A percentile compares a stretch with the other conserved stretches of the same genome.
These are phyloP conservation scores for Furculomyces boomerangus DNA, from an alignment of 371 early-diverging fungal genomes.

Conservation along the genomic window DNA sequence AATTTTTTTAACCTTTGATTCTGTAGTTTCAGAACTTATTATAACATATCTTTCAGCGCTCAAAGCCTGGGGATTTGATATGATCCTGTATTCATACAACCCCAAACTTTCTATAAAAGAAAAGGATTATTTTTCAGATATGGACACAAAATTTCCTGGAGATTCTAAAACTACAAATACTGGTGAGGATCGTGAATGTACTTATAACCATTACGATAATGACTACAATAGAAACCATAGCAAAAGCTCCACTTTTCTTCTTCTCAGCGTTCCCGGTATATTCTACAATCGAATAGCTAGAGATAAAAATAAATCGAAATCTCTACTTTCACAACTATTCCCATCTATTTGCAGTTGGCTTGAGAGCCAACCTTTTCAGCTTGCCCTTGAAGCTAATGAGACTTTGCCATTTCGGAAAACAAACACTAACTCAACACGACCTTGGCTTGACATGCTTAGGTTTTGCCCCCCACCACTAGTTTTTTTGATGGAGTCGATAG, in stretches of 20 bases:
- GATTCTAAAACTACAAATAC: too few species aligned
- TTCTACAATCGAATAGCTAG: not conserved
- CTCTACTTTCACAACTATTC: not conserved
- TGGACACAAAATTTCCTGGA: not conserved
- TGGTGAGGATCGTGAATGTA: too few species aligned
- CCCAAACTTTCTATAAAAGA: not conserved
- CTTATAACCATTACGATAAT: too few species aligned
- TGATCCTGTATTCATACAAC: not conserved
- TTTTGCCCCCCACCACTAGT: slow-evolving; percentile 1
- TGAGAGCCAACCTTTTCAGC: not conserved
- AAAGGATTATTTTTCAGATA: not conserved
- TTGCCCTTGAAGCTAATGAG: not conserved
- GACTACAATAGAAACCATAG: too few species aligned
- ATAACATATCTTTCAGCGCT: not conserved
- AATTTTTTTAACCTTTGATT: not conserved
- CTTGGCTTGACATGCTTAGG: not conserved
- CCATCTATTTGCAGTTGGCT: slow-evolving; percentile 2
- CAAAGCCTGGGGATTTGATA: slow-evolving; percentile 1
- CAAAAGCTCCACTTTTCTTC: too few species aligned
- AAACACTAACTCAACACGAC: not conserved
- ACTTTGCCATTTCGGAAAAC: not conserved
- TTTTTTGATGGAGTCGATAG: slow-evolving; percentile 3
- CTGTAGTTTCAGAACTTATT: not conserved
- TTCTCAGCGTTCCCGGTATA: not conserved
- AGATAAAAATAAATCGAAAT: not conserved